Evolutionary conservation across 1,284 basidiomycete species (phyloP), one percentile per base, ranked within the genome.

Genomic region (Polyporus tsugae): DNA sequence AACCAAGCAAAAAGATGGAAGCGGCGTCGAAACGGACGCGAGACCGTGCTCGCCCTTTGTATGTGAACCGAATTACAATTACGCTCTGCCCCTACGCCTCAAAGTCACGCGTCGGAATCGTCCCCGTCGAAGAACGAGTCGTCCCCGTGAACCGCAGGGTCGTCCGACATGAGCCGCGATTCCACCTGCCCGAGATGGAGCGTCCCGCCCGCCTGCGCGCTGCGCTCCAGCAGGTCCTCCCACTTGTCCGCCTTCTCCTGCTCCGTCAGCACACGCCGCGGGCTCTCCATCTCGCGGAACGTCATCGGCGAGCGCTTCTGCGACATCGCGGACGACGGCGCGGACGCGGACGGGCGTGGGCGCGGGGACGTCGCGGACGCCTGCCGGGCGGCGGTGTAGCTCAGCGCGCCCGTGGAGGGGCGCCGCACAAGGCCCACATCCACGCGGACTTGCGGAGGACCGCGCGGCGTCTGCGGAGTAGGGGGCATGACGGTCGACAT

Each of bases 241-340:
- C 91, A 93, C 73, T 85, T 86, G 10, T 85, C 87, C 9, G 85
- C 84, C 80, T 93, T 93, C 80, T 93, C 90, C 74, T 85, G 78
- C 75, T 92, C 90, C 39, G 86, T 87, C 76, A 89, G 78, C 46
- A 75, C 79, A 17, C 77, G 75, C 60, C 77, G 74, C 52, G 78
- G 79, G 25, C 78, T 78, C 59, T 76, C 69, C 57, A 89, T 72
- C 71, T 87, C 83, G n/a, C 88, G 84, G 78, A 89, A 89, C 49
- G 79, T 85, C 64, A 85, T 66, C 33, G 80, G 78, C 22, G 79
- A 79, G 4, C 75, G 78, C 15, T 70, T 62, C 52, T 72, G 71
- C 35, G 76, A 71, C 29, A 63, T 63, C 39, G 73, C 67, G 55
- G 76, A 70, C 52, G 72, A 68, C 55, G 72, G 74, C 57, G 74